Evolutionary conservation across 1,284 basidiomycete genomes (phyloP).

Genomic region (Tilletia horrida): DNA sequence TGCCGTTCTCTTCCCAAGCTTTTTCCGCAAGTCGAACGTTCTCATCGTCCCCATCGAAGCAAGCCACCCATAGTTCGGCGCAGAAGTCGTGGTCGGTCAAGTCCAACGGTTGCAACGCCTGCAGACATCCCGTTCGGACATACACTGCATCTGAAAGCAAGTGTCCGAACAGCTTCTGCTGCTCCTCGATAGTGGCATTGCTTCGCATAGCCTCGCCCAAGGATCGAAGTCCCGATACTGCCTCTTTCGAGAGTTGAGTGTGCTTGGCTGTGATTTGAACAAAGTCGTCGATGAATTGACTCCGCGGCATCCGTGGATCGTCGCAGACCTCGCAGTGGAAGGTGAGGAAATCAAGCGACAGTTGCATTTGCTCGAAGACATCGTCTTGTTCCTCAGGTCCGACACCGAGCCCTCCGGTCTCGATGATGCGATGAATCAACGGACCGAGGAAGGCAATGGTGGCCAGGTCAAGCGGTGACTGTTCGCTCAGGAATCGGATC

Average conservation of each 20-base stretch:
- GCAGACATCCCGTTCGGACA: conserved; percentile 83
- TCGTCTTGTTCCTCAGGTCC: conserved; percentile 65
- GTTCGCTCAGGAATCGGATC: conserved; percentile 75
- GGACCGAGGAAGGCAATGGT: conserved; percentile 81
- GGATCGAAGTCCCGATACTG: conserved; percentile 76
- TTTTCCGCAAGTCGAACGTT: conserved; percentile 77
- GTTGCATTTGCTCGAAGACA: conserved; percentile 78
- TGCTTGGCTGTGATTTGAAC: conserved; percentile 73
- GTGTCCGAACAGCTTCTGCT: conserved; percentile 65
- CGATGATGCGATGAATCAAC: conserved; percentile 70
- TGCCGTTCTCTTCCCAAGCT: conserved; percentile 92
- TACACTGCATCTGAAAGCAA: conserved; percentile 83
- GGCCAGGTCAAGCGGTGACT: conserved; percentile 74
- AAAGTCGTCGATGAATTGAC: conserved; percentile 66
- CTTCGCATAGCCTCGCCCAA: conserved; percentile 76
- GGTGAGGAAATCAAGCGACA: conserved; percentile 78
- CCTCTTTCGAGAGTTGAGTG: conserved; percentile 79
- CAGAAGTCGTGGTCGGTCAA: conserved; percentile 92
- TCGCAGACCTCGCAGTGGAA: conserved; percentile 81
- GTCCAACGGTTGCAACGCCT: conserved; percentile 88
- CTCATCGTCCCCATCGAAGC: conserved; percentile 87
- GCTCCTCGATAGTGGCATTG: conserved; percentile 67
- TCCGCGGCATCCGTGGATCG: conserved; percentile 52
- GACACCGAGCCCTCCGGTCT: conserved; percentile 66
- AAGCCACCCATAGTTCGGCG: conserved; percentile 80